Base-by-base conservation (phyloP, 805 yeast genomes). In the Candida taoyuanica region DNA sequence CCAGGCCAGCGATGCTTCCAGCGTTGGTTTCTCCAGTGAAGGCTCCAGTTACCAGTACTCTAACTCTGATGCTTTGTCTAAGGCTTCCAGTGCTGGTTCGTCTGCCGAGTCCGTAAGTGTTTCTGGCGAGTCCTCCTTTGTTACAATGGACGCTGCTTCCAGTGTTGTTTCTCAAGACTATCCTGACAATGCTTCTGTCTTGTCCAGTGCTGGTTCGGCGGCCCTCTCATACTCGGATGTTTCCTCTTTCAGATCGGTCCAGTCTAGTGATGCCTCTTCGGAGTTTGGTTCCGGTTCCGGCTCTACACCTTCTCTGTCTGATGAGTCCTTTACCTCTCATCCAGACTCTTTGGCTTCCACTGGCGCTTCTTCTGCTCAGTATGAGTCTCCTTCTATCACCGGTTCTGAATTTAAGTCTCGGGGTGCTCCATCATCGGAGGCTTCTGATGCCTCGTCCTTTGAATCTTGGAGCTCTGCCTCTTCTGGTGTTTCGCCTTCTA, bases 41-140 rank as follows among this genome's bases (percentile, higher is more conserved):
- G n/a, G n/a, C n/a, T 21, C 24, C 11, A 11, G 9, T 11, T 21
- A 21, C 24, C 9, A 21, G 24, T 21, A 7, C 24, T 7, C 9
- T 21, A 8, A 7, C 11, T 21, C 24, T 21, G 24, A 8, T 11
- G 24, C 24, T 21, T 21, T 11, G 24, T 21, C 24, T 23, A n/a
- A 20, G 28, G 5, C 19, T 31, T 12, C 32, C 32, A 14, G 13
- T 12, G 17, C 32, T 17, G 21, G 7, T 7, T 29, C 32, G 6
- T 8, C 12, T n/a, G 23, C 13, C 20, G 9, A 7, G 11, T 17
- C 33, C 13, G 19, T 17, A 5, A 20, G 26, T 5, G 24, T 20
- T 19, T 20, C 18, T 19, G 26, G 33, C 20, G 33, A 12, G 18
- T 31, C 33, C 7, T 17, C 33, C n/a, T 17, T 20, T 31, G 26